A percentile compares a stretch with the other conserved stretches of the same genome.
Evolutionary conservation across 345 rosid genomes (phyloP).

Genomic region (Nasturtium officinale): DNA sequence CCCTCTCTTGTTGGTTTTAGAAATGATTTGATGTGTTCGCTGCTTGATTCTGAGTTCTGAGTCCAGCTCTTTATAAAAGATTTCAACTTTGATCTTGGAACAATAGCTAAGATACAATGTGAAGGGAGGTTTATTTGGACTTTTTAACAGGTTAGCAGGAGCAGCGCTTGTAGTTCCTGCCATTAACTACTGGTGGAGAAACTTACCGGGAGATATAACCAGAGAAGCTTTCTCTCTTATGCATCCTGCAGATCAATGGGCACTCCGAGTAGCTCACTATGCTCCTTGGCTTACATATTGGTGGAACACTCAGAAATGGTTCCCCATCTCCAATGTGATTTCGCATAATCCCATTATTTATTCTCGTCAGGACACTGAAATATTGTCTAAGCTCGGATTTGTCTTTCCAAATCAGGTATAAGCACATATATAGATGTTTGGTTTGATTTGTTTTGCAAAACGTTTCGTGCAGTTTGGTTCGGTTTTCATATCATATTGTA

Average conservation of each 20-base stretch:
- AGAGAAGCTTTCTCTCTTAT: slow-evolving; percentile 43
- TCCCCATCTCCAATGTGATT: slow-evolving; percentile 46
- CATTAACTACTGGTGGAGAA: slow-evolving; percentile 65
- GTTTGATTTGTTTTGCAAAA: background rate
- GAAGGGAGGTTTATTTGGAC: slow-evolving; percentile 9
- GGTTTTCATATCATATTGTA: background rate
- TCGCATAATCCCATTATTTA: slow-evolving; percentile 37
- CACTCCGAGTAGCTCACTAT: slow-evolving; percentile 55
- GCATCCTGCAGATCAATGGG: slow-evolving; percentile 57
- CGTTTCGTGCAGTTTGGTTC: background rate
- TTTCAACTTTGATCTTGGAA: slow-evolving; percentile 5
- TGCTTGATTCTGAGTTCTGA: no score
- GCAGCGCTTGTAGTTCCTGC: slow-evolving; percentile 52
- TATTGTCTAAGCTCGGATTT: slow-evolving; percentile 40
- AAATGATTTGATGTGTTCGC: background rate
- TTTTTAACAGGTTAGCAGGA: slow-evolving; percentile 55
- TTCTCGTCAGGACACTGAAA: slow-evolving; percentile 45
- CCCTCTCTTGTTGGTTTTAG: background rate
- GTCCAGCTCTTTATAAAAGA: background rate
- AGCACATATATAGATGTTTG: background rate
- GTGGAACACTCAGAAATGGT: slow-evolving; percentile 67
- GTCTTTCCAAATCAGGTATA: slow-evolving; percentile 27
- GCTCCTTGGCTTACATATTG: slow-evolving; percentile 55
- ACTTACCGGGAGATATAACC: slow-evolving; percentile 49
- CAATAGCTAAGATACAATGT: background rate